A percentile compares a stretch with the other conserved stretches of the same genome.
phyloP scores from a whole-genome alignment of 108 stramenopile genomes.

The Schizochytrium sp. region DNA sequence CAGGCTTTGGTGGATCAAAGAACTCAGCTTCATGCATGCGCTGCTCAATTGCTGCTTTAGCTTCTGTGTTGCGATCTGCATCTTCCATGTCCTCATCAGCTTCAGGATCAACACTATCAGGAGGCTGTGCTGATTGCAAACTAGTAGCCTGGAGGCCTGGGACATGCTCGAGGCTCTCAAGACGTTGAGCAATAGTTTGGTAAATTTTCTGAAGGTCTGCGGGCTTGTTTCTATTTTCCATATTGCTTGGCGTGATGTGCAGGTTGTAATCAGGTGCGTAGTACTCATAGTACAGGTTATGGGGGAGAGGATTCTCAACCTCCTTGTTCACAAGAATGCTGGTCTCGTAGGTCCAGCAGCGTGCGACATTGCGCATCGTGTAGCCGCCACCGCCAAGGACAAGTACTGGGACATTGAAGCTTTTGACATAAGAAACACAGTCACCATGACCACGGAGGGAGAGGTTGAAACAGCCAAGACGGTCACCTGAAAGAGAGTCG shows the following conservation, averaged over 20 bases:
- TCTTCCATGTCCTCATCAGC: slow-evolving; percentile 55
- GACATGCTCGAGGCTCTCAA: slow-evolving; percentile 12
- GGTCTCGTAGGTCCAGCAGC: slow-evolving; percentile 99
- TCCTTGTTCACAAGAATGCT: slow-evolving; percentile 83
- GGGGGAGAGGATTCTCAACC: slow-evolving; percentile 80
- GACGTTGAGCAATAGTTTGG: neutral
- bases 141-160: slow-evolving; percentile 37
- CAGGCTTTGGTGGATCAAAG: slow-evolving; percentile 59
- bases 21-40: slow-evolving; percentile 23
- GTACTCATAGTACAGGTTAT: slow-evolving; percentile 99
- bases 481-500: slow-evolving; percentile 95
- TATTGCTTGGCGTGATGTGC: slow-evolving; percentile 93
- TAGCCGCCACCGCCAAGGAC: slow-evolving; percentile 98
- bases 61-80: slow-evolving; percentile 50
- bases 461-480: slow-evolving; percentile 98
- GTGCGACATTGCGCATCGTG: slow-evolving; percentile 97
- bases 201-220: slow-evolving; percentile 68
- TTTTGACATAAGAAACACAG: slow-evolving; percentile 83
- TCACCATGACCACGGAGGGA: slow-evolving; percentile 91
- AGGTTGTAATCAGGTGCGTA: slow-evolving; percentile 97
- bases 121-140: neutral
- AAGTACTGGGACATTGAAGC: slow-evolving; percentile 92
- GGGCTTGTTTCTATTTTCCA: slow-evolving; percentile 94
- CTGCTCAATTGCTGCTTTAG: slow-evolving; percentile 22
- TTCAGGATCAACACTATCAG: neutral